A percentile compares a stretch with the other conserved stretches of the same genome.
phyloP scores from a whole-genome alignment of 106 monocot genomes.

The Narthecium ossifragum region DNA sequence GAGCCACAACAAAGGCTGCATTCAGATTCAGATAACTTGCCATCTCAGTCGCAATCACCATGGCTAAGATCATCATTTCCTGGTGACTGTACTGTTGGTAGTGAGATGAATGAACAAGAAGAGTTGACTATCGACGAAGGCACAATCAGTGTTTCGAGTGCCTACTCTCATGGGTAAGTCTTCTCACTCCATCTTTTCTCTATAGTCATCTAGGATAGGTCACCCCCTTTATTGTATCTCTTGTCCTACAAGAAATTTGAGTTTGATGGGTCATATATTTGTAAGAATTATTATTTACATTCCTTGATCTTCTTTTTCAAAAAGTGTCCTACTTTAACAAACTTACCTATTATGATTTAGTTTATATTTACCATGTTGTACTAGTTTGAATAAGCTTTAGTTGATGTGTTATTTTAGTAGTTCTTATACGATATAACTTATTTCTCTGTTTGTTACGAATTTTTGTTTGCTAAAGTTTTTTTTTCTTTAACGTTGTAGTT shows the following conservation, averaged over 20 bases:
- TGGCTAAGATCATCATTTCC: conserved; percentile 35
- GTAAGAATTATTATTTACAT: not conserved
- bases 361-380: no score
- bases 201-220: not conserved
- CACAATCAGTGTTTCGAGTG: conserved; percentile 43
- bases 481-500: not conserved
- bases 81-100: conserved; percentile 22
- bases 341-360: not conserved
- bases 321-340: not conserved
- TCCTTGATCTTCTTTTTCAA: not conserved
- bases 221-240: no score
- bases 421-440: not conserved
- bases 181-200: not conserved
- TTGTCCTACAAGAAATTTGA: not conserved
- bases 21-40: conserved; percentile 41
- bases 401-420: not conserved
- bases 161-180: conserved; percentile 45
- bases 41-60: conserved; percentile 29
- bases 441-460: not conserved
- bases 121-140: conserved; percentile 53
- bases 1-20: conserved; percentile 25
- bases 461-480: not conserved
- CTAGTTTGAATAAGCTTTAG: no score
- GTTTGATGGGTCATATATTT: not conserved
- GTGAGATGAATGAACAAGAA: conserved; percentile 38